A percentile compares a stretch with the other conserved stretches of the same genome.
phyloP scores from a whole-genome alignment of 2,329 filamentous ascomycete species.

The Microsporum ferrugineum region DNA sequence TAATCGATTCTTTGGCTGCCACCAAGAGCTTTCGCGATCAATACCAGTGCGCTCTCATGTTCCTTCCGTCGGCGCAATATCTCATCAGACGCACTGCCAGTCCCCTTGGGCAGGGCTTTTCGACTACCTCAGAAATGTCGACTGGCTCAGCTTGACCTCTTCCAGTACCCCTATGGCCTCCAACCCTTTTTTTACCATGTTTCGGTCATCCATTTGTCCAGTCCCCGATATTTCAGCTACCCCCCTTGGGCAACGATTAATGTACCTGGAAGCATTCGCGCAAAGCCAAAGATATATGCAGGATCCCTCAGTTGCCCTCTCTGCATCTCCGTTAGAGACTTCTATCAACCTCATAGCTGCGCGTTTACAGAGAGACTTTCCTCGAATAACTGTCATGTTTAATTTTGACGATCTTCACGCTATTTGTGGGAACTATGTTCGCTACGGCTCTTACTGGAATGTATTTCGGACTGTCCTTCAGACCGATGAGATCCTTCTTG shows the following conservation, averaged over 20 bases:
- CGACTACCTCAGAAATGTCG: slow-evolving; percentile 14
- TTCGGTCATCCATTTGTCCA: slow-evolving; percentile 14
- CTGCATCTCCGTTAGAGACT: slow-evolving; percentile 7
- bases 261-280: slow-evolving; percentile 14
- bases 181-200: slow-evolving; percentile 14
- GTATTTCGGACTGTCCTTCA: slow-evolving; percentile 11
- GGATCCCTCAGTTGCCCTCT: slow-evolving; percentile 4
- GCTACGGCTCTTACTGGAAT: slow-evolving; percentile 15
- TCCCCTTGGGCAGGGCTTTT: slow-evolving; percentile 15
- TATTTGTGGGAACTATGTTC: slow-evolving; percentile 14
- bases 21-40: slow-evolving; percentile 6
- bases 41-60: slow-evolving; percentile 8
- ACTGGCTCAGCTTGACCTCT: slow-evolving; percentile 14
- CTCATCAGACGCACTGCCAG: slow-evolving; percentile 5
- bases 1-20: slow-evolving; percentile 10
- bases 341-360: slow-evolving; percentile 12
- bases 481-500: slow-evolving; percentile 15
- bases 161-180: slow-evolving; percentile 6
- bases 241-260: slow-evolving; percentile 14
- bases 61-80: slow-evolving; percentile 3
- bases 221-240: slow-evolving; percentile 13
- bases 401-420: slow-evolving; percentile 13
- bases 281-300: slow-evolving; percentile 15
- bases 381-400: slow-evolving; percentile 9
- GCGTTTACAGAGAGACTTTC: slow-evolving; percentile 13